phyloP scores from a whole-genome alignment of 805 yeast species.

The Myxozyma neotropica region DNA sequence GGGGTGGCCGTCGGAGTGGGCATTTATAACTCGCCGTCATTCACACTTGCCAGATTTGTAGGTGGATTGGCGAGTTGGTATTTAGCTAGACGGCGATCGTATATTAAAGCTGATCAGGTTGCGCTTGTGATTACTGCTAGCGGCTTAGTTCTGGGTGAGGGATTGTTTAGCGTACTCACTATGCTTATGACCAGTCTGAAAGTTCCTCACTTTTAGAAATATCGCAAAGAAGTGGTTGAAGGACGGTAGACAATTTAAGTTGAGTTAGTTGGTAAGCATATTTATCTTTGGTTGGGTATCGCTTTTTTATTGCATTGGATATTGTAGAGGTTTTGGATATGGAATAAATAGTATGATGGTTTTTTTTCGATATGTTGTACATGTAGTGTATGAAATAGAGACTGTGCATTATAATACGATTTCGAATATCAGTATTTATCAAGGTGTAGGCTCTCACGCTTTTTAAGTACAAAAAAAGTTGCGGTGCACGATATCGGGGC shows the following conservation, averaged over 20 bases:
- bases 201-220: conserved; percentile 57
- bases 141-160: conserved; percentile 93
- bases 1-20: conserved; percentile 99
- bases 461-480: no score
- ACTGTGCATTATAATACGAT: no score
- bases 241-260: background rate
- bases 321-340: no score
- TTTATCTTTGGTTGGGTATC: no score
- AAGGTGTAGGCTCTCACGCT: no score
- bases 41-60: conserved; percentile 87
- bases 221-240: background rate
- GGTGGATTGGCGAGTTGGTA: conserved; percentile 77
- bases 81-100: conserved; percentile 8
- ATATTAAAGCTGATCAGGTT: conserved; percentile 48
- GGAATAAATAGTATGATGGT: no score
- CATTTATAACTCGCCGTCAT: conserved; percentile 89
- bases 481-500: no score
- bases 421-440: no score
- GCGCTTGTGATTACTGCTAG: conserved; percentile 84
- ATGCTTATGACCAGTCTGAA: conserved; percentile 74
- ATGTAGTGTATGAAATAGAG: no score
- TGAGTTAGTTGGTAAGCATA: no score
- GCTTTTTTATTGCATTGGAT: no score
- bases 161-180: conserved; percentile 78
- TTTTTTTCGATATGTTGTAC: no score